A percentile compares a stretch with the other conserved stretches of the same genome.
Conservation (phyloP, 805 yeast genomes). For the Kodamaea lidongshanica region DNA sequence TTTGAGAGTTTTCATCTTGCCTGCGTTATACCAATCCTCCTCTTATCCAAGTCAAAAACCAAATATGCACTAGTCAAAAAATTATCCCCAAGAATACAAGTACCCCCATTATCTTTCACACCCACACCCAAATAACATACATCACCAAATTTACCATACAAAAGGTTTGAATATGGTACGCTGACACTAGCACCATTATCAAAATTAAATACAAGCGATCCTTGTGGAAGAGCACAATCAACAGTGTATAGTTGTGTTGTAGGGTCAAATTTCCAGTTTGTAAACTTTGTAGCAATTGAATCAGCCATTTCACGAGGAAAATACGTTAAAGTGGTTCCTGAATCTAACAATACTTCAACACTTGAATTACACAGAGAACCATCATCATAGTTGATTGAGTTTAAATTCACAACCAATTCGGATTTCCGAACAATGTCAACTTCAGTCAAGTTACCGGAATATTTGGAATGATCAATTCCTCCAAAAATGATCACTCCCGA, state of each 20-base stretch:
- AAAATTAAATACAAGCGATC: slow-evolving; percentile 2
- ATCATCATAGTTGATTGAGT: slow-evolving; percentile 2
- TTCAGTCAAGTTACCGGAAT: slow-evolving; percentile 39
- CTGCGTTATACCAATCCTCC: slow-evolving; percentile 19
- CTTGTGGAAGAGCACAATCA: slow-evolving; percentile 4
- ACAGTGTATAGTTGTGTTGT: slow-evolving; percentile 1
- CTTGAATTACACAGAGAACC: not conserved
- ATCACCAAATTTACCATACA: slow-evolving; percentile 3
- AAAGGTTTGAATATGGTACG: slow-evolving; percentile 2
- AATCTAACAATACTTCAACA: slow-evolving; percentile 23
- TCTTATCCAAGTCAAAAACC: slow-evolving; percentile 21
- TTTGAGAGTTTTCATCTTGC: slow-evolving; percentile 9
- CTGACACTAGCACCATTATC: slow-evolving; percentile 3
- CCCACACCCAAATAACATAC: slow-evolving; percentile 5
- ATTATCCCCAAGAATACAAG: slow-evolving; percentile 22
- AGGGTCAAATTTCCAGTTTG: slow-evolving; percentile 1
- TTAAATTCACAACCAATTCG: slow-evolving; percentile 1
- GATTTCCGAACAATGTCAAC: slow-evolving; percentile 2
- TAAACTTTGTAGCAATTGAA: slow-evolving; percentile 4
- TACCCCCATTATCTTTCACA: slow-evolving; percentile 5
- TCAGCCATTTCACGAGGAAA: slow-evolving; percentile 24
- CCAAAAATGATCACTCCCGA: slow-evolving; percentile 56
- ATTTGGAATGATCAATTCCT: slow-evolving; percentile 62
- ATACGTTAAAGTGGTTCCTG: slow-evolving; percentile 7
- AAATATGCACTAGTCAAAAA: slow-evolving; percentile 22